Conservation (phyloP, 371 early-diverging fungal genomes). For the Caulochytrium protostelioides region DNA sequence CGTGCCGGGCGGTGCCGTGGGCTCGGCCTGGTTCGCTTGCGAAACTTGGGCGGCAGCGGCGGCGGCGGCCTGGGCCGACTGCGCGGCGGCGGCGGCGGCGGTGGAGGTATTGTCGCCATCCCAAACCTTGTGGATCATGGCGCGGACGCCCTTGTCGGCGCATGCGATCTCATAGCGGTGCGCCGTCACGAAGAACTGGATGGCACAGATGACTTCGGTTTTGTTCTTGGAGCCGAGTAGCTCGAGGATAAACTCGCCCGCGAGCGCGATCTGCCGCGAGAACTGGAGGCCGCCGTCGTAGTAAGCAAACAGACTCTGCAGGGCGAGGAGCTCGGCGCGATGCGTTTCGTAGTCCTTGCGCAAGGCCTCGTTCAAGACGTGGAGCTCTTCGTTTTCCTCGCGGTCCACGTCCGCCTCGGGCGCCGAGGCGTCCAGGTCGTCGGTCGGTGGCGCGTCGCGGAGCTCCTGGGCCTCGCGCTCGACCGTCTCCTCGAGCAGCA, state of each 20-base stretch:
- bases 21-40: too few relatives aligned
- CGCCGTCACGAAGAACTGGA: constrained; percentile 75
- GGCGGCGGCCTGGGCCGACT: too few relatives aligned
- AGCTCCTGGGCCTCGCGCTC: too few relatives aligned
- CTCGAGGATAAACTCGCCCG: constrained; percentile 51
- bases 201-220: constrained; percentile 76
- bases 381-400: constrained; percentile 2
- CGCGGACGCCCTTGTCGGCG: constrained; percentile 60
- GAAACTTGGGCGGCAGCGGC: too few relatives aligned
- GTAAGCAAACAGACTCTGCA: constrained; percentile 26
- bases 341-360: background rate
- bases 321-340: background rate
- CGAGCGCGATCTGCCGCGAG: constrained; percentile 42
- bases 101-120: constrained; percentile 54
- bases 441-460: too few relatives aligned
- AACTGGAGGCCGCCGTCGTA: constrained; percentile 70
- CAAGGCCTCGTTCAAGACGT: constrained; percentile 1
- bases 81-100: too few relatives aligned
- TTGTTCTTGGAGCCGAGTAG: constrained; percentile 70
- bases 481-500: constrained; percentile 36
- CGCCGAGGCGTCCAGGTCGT: background rate
- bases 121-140: constrained; percentile 92
- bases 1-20: too few relatives aligned
- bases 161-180: constrained; percentile 57
- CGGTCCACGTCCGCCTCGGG: constrained; percentile 3